phyloP scores from a whole-genome alignment of 257 asterid species.

The Misopates orontium region DNA sequence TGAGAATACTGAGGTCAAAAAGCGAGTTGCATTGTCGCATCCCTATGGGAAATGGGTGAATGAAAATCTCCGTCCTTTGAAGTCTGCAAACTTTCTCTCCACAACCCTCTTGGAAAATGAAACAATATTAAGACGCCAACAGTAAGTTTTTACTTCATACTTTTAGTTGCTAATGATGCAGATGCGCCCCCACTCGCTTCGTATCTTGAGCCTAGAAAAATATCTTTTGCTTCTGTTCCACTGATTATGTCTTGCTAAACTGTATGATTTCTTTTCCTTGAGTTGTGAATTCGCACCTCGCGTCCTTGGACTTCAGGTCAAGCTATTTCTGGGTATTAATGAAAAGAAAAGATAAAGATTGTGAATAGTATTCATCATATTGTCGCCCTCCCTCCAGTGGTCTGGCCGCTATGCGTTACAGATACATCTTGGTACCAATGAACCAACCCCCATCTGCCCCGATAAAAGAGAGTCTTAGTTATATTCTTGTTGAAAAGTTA shows the following conservation, averaged over 20 bases:
- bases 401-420: not conserved
- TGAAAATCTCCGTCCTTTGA: constrained; percentile 78
- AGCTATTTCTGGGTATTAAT: too few relatives aligned
- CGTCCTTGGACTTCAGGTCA: too few relatives aligned
- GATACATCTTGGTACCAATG: not conserved
- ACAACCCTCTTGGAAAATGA: constrained; percentile 77
- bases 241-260: not conserved
- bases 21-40: constrained; percentile 69
- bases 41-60: constrained; percentile 95
- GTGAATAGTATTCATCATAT: too few relatives aligned
- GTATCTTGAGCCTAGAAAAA: not conserved
- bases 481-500: constrained; percentile 4
- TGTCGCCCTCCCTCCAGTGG: not conserved
- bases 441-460: not conserved
- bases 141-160: constrained; percentile 56
- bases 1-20: constrained; percentile 95
- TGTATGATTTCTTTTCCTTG: too few relatives aligned
- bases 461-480: not conserved
- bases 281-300: too few relatives aligned
- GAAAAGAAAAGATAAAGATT: too few relatives aligned
- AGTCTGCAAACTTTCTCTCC: constrained; percentile 64
- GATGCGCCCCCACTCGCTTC: too few relatives aligned
- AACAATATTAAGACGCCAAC: constrained; percentile 81
- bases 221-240: not conserved
- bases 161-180: constrained; percentile 5